Conservation (phyloP, 177 flowering plant genomes). For the Vitis hybrid region DNA sequence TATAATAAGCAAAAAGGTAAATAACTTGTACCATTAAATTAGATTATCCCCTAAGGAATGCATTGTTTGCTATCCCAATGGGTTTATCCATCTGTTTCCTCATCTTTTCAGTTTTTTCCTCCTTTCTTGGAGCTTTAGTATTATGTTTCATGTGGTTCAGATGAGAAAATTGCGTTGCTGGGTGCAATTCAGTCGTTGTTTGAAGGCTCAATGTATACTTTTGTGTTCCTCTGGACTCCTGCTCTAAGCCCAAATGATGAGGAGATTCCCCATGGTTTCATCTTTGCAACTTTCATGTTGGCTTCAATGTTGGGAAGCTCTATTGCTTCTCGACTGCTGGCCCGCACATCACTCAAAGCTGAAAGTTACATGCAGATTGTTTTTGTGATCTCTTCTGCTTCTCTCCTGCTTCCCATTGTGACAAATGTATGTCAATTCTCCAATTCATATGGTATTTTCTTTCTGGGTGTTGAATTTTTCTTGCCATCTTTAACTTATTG, state of each 20-base stretch:
- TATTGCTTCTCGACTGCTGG: constrained; percentile 79
- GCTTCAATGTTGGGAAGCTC: constrained; percentile 98
- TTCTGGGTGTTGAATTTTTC: background rate
- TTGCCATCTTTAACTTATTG: constrained; percentile 11
- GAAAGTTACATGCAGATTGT: constrained; percentile 98
- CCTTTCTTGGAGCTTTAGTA: background rate
- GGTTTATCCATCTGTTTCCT: background rate
- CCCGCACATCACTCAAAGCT: constrained; percentile 63
- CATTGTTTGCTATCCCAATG: background rate
- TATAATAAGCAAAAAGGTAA: no score
- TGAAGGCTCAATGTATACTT: constrained; percentile 99
- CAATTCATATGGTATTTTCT: background rate
- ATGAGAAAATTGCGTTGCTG: constrained; percentile 93
- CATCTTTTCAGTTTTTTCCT: background rate
- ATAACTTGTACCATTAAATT: no score
- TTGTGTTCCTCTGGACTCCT: constrained; percentile 99
- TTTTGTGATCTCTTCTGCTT: constrained; percentile 63
- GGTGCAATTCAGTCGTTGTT: constrained; percentile 97
- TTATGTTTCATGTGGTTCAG: constrained; percentile 37
- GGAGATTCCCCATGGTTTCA: no score
- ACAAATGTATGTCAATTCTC: constrained; percentile 53
- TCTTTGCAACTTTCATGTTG: constrained; percentile 91
- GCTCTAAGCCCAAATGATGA: constrained; percentile 68
- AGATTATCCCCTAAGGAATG: no score
- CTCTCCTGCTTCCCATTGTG: constrained; percentile 75